phyloP scores from a whole-genome alignment of 148 eudicot genomes.

The Rhododendron ferrugineum region DNA sequence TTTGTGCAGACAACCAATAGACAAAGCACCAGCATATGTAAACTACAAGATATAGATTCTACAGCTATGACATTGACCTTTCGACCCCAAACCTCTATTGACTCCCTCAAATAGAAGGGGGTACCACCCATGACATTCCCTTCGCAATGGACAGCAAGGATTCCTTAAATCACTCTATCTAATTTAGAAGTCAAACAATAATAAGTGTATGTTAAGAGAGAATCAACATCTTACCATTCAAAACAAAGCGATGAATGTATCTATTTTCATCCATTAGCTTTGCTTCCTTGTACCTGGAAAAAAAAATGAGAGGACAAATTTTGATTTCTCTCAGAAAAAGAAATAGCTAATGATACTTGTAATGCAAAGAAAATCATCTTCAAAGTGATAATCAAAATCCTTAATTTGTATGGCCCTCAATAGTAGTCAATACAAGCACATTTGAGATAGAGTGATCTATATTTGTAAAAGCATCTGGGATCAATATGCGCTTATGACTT shows the following conservation, averaged over 20 bases:
- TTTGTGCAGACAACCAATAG: no score
- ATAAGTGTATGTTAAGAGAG: background rate
- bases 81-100: no score
- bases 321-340: background rate
- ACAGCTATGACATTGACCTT: no score
- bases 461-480: background rate
- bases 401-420: no score
- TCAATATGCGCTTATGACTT: background rate
- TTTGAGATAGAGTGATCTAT: background rate
- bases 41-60: no score
- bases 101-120: no score
- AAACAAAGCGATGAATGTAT: conserved; percentile 84
- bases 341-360: background rate
- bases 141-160: background rate
- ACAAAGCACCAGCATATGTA: no score
- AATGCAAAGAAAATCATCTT: background rate
- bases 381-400: background rate
- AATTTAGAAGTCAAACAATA: background rate
- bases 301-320: background rate
- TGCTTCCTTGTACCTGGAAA: conserved; percentile 67
- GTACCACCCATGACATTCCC: no score
- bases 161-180: background rate
- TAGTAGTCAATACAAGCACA: no score
- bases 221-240: conserved; percentile 49
- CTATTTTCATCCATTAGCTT: conserved; percentile 85